Conservation (phyloP, 805 yeast genomes). For the Candida piceae region DNA sequence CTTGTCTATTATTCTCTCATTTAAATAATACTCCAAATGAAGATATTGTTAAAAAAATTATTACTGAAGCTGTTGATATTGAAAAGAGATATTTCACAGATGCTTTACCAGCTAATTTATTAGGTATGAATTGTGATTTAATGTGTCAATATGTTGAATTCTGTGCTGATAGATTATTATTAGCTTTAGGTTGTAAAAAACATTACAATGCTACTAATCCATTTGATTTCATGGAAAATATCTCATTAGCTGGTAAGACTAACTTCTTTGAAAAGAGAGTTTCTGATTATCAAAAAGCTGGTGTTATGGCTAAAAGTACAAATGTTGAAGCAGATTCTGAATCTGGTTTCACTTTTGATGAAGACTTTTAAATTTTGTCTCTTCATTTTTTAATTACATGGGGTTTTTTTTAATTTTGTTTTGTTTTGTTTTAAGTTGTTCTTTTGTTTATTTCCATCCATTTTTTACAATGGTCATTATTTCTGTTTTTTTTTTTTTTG, state of each 20-base stretch:
- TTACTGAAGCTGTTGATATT: constrained; percentile 91
- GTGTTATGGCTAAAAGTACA: constrained; percentile 82
- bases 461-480: too few relatives aligned
- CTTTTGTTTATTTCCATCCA: too few relatives aligned
- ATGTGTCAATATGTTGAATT: constrained; percentile 99
- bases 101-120: constrained; percentile 86
- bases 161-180: constrained; percentile 91
- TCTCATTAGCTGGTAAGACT: constrained; percentile 96
- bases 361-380: constrained; percentile 63
- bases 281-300: constrained; percentile 97
- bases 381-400: too few relatives aligned
- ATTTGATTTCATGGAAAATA: constrained; percentile 98
- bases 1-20: constrained; percentile 91
- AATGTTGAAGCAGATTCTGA: constrained; percentile 35
- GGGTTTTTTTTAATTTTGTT: neutral
- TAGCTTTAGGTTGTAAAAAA: constrained; percentile 88
- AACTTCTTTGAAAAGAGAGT: constrained; percentile 99
- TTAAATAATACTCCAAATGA: constrained; percentile 82
- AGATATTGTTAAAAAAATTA: constrained; percentile 74
- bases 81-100: constrained; percentile 94
- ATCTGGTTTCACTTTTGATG: constrained; percentile 77
- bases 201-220: constrained; percentile 86
- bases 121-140: constrained; percentile 90
- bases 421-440: too few relatives aligned
- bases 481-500: too few relatives aligned